Evolutionary conservation across 2,329 filamentous ascomycete genomes (phyloP).

Genomic region (Apiospora phragmitis): DNA sequence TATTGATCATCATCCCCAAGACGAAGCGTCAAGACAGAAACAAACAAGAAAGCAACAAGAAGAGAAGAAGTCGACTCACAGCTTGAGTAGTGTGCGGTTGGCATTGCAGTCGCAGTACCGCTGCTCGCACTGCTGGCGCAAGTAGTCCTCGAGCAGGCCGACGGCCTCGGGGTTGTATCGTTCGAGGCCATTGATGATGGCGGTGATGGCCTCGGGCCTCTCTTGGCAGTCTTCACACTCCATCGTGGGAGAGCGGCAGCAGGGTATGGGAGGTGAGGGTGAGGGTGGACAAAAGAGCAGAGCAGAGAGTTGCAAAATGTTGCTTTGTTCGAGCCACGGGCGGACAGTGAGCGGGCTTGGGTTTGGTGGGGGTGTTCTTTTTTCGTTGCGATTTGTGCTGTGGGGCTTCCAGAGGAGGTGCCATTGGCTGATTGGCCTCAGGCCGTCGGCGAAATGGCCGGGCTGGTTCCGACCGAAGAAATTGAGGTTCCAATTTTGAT

Average conservation of each 20-base stretch:
- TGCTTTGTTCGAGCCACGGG: not conserved
- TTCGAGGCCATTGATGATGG: conserved; percentile 95
- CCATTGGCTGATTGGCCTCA: not conserved
- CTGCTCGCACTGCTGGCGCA: conserved; percentile 91
- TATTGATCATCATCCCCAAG: conserved; percentile 61
- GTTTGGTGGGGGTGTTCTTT: conserved; percentile 24
- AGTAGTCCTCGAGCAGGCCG: conserved; percentile 88
- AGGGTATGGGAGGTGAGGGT: conserved; percentile 25
- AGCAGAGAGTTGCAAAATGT: conserved; percentile 11
- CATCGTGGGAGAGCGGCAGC: too few relatives aligned
- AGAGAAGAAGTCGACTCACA: conserved; percentile 66
- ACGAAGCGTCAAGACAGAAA: conserved; percentile 37
- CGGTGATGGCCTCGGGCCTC: conserved; percentile 86
- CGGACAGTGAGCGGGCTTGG: not conserved
- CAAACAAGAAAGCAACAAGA: conserved; percentile 21
- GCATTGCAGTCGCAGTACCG: conserved; percentile 95
- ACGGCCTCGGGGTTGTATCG: conserved; percentile 99
- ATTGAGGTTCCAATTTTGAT: too few relatives aligned
- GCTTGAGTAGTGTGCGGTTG: conserved; percentile 92
- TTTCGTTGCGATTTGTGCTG: conserved; percentile 29
- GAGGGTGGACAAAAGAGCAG: conserved; percentile 11
- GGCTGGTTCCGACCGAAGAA: not conserved
- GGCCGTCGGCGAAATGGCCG: not conserved
- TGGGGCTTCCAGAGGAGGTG: conserved; percentile 17
- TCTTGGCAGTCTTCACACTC: conserved; percentile 85